These are phyloP conservation scores for Hypoxylon cercidicola DNA, from an alignment of 495 filamentous ascomycete species.

Conservation along the genomic window DNA sequence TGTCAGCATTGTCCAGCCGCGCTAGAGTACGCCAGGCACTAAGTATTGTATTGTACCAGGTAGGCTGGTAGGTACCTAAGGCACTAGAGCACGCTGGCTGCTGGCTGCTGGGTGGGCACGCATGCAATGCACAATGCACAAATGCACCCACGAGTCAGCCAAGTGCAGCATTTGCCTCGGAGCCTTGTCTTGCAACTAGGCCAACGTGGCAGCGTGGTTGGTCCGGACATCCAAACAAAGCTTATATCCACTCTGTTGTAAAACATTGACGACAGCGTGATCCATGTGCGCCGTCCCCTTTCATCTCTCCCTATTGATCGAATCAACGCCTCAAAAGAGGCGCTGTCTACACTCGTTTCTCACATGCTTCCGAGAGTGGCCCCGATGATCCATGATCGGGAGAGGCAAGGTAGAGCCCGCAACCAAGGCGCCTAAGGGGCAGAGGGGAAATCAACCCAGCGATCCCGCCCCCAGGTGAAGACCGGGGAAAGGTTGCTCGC, in stretches of 20 bases:
- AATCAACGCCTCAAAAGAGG: constrained; percentile 29
- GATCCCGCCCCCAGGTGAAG: constrained; percentile 26
- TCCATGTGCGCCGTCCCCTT: constrained; percentile 33
- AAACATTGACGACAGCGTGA: constrained; percentile 36
- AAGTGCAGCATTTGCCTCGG: constrained; percentile 17
- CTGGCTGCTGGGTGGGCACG: too few relatives aligned
- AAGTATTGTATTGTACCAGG: too few relatives aligned
- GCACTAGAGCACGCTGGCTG: too few relatives aligned
- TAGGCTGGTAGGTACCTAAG: too few relatives aligned
- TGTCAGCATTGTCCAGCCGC: constrained; percentile 40
- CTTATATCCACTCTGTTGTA: constrained; percentile 29
- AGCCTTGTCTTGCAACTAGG: constrained; percentile 18
- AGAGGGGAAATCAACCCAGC: constrained; percentile 5
- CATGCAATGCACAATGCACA: too few relatives aligned
- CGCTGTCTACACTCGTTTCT: constrained; percentile 26
- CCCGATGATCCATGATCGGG: constrained; percentile 26
- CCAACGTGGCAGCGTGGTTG: constrained; percentile 29
- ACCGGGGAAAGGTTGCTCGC: constrained; percentile 1
- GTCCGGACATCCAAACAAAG: constrained; percentile 32
- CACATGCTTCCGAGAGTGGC: constrained; percentile 39
- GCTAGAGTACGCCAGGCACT: constrained; percentile 21
- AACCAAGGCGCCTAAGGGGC: constrained; percentile 5
- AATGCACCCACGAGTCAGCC: constrained; percentile 19
- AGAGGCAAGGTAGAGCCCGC: constrained; percentile 3
- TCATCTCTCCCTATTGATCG: constrained; percentile 29